A percentile compares a stretch with the other conserved stretches of the same genome.
phyloP scores from a whole-genome alignment of 805 yeast genomes.

The Citeromyces nyonsensis region DNA sequence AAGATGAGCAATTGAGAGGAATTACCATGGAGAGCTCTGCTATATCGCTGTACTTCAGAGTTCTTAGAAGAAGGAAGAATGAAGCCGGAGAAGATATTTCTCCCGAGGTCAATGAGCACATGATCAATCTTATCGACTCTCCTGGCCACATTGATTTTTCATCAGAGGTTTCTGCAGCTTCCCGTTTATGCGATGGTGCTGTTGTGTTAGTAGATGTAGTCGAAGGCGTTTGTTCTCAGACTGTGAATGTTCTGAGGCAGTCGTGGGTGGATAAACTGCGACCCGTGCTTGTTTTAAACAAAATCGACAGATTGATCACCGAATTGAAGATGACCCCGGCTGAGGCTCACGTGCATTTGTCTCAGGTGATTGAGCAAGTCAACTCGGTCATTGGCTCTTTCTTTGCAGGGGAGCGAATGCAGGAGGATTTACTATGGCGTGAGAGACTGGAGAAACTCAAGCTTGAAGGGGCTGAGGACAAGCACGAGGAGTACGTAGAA shows the following conservation, averaged over 20 bases:
- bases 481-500: slow-evolving; percentile 44
- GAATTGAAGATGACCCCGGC: slow-evolving; percentile 72
- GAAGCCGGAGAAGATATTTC: slow-evolving; percentile 4
- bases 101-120: slow-evolving; percentile 53
- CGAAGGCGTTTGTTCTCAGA: slow-evolving; percentile 97
- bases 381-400: slow-evolving; percentile 91
- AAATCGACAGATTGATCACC: slow-evolving; percentile 71
- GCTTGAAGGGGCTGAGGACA: slow-evolving; percentile 7
- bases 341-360: slow-evolving; percentile 76
- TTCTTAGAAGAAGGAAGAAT: slow-evolving; percentile 27
- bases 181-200: slow-evolving; percentile 94
- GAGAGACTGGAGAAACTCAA: slow-evolving; percentile 32
- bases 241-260: slow-evolving; percentile 86
- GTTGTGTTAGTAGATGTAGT: slow-evolving; percentile 91
- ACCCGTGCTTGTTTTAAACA: slow-evolving; percentile 80
- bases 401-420: slow-evolving; percentile 85
- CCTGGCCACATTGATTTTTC: slow-evolving; percentile 99
- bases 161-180: slow-evolving; percentile 91
- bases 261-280: slow-evolving; percentile 88
- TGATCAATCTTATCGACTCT: slow-evolving; percentile 87
- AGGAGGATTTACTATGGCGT: slow-evolving; percentile 68
- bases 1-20: slow-evolving; percentile 92
- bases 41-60: slow-evolving; percentile 78
- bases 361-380: slow-evolving; percentile 77
- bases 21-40: slow-evolving; percentile 98